Evolutionary conservation across 208 protist genomes (phyloP), one percentile per base, ranked within the genome.

Genomic region (Trypanosoma melophagium): DNA sequence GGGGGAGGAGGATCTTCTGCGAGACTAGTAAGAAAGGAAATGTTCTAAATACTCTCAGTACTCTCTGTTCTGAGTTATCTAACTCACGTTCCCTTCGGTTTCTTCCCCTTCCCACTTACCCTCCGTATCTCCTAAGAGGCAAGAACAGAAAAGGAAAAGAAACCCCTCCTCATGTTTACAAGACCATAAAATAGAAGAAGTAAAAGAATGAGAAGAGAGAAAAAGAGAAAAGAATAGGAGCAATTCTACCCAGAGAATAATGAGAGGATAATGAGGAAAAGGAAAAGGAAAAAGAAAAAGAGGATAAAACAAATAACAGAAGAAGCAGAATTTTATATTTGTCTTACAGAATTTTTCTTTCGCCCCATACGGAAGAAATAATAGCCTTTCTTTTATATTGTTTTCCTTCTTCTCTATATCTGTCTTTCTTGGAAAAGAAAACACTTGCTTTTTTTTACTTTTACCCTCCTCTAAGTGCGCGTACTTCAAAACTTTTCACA

Each of bases 201-300:
- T 1, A 13, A 63, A 60, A 44, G 45, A 56, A 55, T 28, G 56
- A 56, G 38, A 70, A 56, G 19, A 66, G 44, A 24, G 2, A 40
- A 22, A 40, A 41, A 9, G 24, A 56, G 4, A 66, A 56, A 19
- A 56, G 25, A 40, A 35, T 1, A 35, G 28, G 5, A 5, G 3
- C 28, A 35, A 35, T 35, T 35, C 28, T 35, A 35, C 5, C 1
- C 28, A 35, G 28, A 35, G 1, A 35, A 1, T 35, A 35, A 35
- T 1, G 28, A 35, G 28, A 35, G 28, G 5, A 35, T 1, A 5
- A 35, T 1, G 28, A 35, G 28, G 28, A 35, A 5, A 5, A 35
- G 28, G 1, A 5, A 35, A 5, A 5, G 5, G 28, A 7, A 5
- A 35, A 5, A 35, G 5, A 5, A 5, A 5, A 35, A 5, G 28